Evolutionary conservation across 2,329 filamentous ascomycete genomes (phyloP), one percentile per base, ranked within the genome.

Genomic region (Ceratocystis cubensis): DNA sequence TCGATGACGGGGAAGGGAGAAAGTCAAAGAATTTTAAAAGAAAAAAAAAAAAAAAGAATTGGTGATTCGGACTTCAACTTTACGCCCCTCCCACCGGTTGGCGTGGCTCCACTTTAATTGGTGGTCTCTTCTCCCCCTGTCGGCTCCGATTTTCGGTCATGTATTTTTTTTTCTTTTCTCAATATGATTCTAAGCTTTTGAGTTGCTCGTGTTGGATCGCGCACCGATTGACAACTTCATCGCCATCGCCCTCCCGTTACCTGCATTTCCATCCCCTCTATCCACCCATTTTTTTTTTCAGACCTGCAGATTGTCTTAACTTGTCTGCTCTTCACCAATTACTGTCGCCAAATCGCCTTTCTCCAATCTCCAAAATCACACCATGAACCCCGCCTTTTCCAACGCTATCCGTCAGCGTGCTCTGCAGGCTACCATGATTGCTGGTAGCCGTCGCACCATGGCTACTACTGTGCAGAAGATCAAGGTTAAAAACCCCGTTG

Each of bases 401-500:
- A 65, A 66, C 66, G 48, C 64, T 61, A 53, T 67, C 61, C 67
- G 65, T 66, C 66, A 66, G 67, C 66, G 68, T 63, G 53, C 65
- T 33, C 59, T 66, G 61, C 63, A 63, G 61, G 65, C 66, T 68
- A 68, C 70, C 64, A 66, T 68, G 64, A 64, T 57, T 63, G 66
- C 70, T 28, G 64, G 66, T 33, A 64, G 63, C 41, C 66, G 61
- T 50, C 76, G 77, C 75, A 81, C 77, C 73, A 85, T 87, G 83
- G 80, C 82, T 67, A 74, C 74, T 69, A 77, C 82, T 71, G 65
- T 71, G 72, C 81, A 84, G 74, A 99, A 97, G 88, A 97, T 97
- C 84, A 94, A 96, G 85, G 94, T 99, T 82, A 92, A 96, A 86
- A 97, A 96, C 79, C 94, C 94, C 71, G 87, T 99, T 76, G 94